These are phyloP conservation scores for Rhodotorula babjevae DNA, from an alignment of 768 basidiomycete genomes.

Conservation along the genomic window DNA sequence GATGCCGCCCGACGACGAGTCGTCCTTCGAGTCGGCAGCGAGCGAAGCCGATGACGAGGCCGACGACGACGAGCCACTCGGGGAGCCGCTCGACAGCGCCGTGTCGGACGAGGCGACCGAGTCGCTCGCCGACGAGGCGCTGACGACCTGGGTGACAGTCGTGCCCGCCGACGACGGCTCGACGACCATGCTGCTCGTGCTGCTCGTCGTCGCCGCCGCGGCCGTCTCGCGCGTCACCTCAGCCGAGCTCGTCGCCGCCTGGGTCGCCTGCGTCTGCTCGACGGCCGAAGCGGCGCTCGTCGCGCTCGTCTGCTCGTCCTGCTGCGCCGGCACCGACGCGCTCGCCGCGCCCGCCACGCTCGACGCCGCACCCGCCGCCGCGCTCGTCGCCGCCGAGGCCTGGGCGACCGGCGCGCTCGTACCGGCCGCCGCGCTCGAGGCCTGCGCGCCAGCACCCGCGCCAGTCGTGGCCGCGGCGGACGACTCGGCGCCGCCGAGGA, in stretches of 20 bases:
- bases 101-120: background rate
- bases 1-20: constrained; percentile 15
- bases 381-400: background rate
- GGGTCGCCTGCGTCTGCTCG: no score
- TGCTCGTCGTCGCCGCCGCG: no score
- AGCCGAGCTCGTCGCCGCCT: no score
- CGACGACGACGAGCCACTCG: background rate
- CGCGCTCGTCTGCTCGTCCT: no score
- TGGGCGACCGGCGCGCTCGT: background rate
- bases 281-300: no score
- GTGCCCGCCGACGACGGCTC: background rate
- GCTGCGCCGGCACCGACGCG: background rate
- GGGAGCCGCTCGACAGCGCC: background rate
- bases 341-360: background rate
- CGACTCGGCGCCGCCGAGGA: background rate
- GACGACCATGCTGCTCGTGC: no score
- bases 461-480: background rate
- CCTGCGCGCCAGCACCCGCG: no score
- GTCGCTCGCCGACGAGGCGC: background rate
- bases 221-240: no score
- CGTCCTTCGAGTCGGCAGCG: background rate
- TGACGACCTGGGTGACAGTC: background rate
- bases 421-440: background rate
- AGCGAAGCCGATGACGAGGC: background rate
- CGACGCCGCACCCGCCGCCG: background rate